Base-by-base conservation (phyloP, 2,329 filamentous ascomycete genomes). In the Aspergillus niger region DNA sequence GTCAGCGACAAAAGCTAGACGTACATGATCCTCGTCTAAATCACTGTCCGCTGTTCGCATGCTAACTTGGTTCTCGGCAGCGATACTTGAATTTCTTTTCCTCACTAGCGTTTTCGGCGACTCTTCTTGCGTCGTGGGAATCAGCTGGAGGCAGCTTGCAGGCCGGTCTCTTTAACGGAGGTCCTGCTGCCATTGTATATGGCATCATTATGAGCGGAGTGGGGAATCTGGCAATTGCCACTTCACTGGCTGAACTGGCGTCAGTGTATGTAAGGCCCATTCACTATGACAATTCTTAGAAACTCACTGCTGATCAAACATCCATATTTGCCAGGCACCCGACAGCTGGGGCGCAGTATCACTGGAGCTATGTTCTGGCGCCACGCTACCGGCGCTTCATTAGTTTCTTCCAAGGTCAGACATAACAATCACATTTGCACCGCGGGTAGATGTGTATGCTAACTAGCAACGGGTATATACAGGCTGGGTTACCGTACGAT, bases 41-140 rank as follows among this genome's bases (percentile, higher is more conserved):
- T n/a, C 15, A 6, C 15, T 2, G 1, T 3, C 26, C 13, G 8
- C 2, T 10, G 30, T 30, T 17, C 7, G 22, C 11, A 24, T 28
- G 38, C 51, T 58, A 13, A 55, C 22, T 6, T 11, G 8, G 13
- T 2, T 17, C 8, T 36, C 22, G 32, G 17, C 39, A 64, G 62
- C 26, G 62, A 30, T 64, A 64, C 26, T 55, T 64, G 3, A 58
- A 57, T 11, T 74, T 76, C 44, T 65, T 77, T 55, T 74, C 75
- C 3, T 74, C 72, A 0, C 63, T 77, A 10, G 75, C 75, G 15
- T 77, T 78, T 38, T 76, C 75, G 5, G 69, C 71, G 20, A 74
- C 74, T 2, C 65, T 76, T 22, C 74, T 76, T 56, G 72, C 74
- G 17, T 76, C 76, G 17, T 79, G 77, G 77, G 76, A 78, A 63